A percentile compares a stretch with the other conserved stretches of the same genome.
Conservation (phyloP, 768 basidiomycete species). For the Cystobasidiopsis lactophilus region DNA sequence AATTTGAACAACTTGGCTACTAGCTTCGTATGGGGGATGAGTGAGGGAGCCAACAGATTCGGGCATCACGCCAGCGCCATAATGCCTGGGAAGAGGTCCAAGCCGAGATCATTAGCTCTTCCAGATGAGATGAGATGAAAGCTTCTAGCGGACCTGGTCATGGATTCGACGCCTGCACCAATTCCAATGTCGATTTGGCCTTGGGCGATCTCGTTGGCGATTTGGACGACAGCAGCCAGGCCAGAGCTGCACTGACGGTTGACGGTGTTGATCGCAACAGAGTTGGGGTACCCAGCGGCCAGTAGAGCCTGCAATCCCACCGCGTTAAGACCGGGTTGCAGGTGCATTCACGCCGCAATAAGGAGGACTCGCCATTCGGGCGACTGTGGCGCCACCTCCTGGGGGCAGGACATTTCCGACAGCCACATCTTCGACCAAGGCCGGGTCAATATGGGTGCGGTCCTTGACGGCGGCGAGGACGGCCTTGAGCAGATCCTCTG, state of each 20-base stretch:
- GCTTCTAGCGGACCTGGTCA: conserved; percentile 21
- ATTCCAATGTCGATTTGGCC: conserved; percentile 72
- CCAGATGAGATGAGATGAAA: too few relatives aligned
- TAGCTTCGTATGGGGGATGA: too few relatives aligned
- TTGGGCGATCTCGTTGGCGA: conserved; percentile 64
- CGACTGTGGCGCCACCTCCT: conserved; percentile 43
- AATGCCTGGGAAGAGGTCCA: too few relatives aligned
- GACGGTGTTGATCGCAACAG: conserved; percentile 68
- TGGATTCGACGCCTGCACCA: conserved; percentile 37
- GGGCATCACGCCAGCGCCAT: conserved; percentile 28
- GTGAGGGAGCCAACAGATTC: too few relatives aligned
- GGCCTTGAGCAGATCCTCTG: conserved; percentile 65
- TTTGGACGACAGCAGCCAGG: conserved; percentile 69
- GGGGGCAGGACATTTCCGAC: conserved; percentile 67
- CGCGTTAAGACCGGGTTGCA: conserved; percentile 29
- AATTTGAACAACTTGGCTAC: too few relatives aligned
- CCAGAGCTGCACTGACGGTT: conserved; percentile 90
- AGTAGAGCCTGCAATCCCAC: background rate
- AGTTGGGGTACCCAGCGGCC: conserved; percentile 65
- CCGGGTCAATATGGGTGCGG: conserved; percentile 18
- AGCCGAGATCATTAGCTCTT: background rate
- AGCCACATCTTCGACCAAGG: conserved; percentile 17
- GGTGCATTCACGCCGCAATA: conserved; percentile 52
- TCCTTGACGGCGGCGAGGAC: conserved; percentile 65
- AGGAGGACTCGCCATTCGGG: conserved; percentile 59